A percentile compares a stretch with the other conserved stretches of the same genome.
phyloP scores from a whole-genome alignment of 768 basidiomycete genomes.

The Kwoniella newhampshirensis region DNA sequence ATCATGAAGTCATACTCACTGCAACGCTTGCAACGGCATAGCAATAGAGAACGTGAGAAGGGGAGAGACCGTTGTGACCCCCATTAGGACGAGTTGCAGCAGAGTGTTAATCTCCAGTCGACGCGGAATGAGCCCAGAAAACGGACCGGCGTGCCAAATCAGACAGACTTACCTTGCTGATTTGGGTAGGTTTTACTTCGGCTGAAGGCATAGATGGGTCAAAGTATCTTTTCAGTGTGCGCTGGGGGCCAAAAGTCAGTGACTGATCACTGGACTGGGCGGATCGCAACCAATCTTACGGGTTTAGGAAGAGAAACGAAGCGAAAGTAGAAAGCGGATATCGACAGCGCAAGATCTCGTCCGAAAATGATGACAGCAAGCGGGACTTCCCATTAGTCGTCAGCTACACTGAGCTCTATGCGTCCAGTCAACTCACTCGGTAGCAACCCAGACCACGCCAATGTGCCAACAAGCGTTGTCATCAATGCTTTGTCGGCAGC shows the following conservation, averaged over 20 bases:
- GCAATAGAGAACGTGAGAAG: constrained; percentile 63
- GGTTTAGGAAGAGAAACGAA: constrained; percentile 85
- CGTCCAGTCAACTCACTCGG: constrained; percentile 65
- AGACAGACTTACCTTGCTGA: constrained; percentile 70
- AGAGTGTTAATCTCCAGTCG: constrained; percentile 81
- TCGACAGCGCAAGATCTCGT: constrained; percentile 77
- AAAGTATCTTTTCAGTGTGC: constrained; percentile 85
- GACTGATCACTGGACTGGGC: constrained; percentile 70
- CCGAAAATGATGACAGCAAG: constrained; percentile 83
- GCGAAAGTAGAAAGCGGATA: constrained; percentile 89
- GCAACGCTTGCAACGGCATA: constrained; percentile 64
- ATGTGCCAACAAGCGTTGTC: constrained; percentile 85
- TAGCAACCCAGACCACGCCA: constrained; percentile 78
- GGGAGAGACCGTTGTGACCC: constrained; percentile 78
- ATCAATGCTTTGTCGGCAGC: constrained; percentile 94
- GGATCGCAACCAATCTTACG: constrained; percentile 58
- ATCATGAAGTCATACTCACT: constrained; percentile 60
- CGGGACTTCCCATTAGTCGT: constrained; percentile 62
- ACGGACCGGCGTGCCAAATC: background rate
- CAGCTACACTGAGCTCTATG: background rate
- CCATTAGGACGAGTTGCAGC: constrained; percentile 88
- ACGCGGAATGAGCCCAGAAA: constrained; percentile 1
- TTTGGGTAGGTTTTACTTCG: constrained; percentile 86
- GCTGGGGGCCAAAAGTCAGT: constrained; percentile 58
- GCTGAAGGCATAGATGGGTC: constrained; percentile 93